Conservation (phyloP, 2,329 filamentous ascomycete genomes). For the Raffaelea albimanens region DNA sequence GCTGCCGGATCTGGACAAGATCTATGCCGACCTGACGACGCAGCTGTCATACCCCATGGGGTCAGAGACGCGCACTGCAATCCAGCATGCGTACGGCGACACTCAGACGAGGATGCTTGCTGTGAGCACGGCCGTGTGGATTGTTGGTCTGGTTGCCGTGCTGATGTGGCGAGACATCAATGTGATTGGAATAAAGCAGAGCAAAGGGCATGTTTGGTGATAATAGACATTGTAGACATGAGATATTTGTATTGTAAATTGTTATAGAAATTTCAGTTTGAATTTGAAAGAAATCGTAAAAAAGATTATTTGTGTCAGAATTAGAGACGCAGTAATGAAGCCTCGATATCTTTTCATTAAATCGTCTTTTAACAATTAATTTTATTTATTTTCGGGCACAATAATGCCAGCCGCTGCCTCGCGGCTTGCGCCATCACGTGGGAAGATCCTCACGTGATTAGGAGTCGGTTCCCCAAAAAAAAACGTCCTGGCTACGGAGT, state of each 20-base stretch:
- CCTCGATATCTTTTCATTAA: too few species aligned
- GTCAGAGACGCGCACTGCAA: constrained; percentile 37
- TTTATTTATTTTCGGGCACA: too few species aligned
- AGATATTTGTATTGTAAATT: background rate
- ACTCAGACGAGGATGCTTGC: constrained; percentile 37
- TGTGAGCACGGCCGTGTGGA: constrained; percentile 27
- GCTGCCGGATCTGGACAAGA: constrained; percentile 26
- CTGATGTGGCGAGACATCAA: constrained; percentile 8
- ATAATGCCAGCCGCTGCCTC: too few species aligned
- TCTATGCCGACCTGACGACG: constrained; percentile 41
- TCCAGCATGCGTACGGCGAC: constrained; percentile 47
- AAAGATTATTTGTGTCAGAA: too few species aligned
- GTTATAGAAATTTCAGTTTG: background rate
- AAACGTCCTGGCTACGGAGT: too few species aligned
- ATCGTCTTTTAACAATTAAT: too few species aligned
- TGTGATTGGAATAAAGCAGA: constrained; percentile 6
- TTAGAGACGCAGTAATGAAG: too few species aligned
- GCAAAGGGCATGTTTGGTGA: constrained; percentile 5
- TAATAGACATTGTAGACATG: background rate
- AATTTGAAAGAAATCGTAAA: too few species aligned
- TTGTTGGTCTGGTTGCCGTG: constrained; percentile 1
- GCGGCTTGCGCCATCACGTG: too few species aligned
- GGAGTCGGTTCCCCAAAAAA: too few species aligned
- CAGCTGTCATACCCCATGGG: constrained; percentile 44
- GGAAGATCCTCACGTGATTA: too few species aligned